Evolutionary conservation across 78 protist species (phyloP).

Genomic region (Dictyostelium citrinum): DNA sequence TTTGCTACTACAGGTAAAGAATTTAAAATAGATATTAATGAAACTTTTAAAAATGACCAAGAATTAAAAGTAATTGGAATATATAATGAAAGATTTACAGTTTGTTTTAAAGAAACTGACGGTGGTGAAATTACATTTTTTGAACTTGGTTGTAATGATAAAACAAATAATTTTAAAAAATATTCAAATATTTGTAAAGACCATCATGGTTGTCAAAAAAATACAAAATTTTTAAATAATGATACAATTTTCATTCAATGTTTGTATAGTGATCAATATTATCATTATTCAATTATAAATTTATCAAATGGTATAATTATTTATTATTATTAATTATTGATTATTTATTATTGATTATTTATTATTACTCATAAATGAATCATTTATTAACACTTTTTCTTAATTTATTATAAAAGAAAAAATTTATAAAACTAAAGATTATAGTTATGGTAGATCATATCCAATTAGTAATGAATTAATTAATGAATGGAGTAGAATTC

Average conservation of each 20-base stretch:
- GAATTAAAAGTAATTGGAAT: neutral
- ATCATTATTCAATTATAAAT: neutral
- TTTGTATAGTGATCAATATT: neutral
- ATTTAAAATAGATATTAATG: neutral
- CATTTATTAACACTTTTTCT: too few species aligned
- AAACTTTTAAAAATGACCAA: neutral
- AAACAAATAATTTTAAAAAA: neutral
- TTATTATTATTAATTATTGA: neutral
- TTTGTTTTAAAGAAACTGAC: neutral
- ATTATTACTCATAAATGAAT: too few species aligned
- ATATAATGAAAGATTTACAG: neutral
- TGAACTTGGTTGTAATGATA: neutral
- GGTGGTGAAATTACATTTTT: neutral
- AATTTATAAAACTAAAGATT: neutral
- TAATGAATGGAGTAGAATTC: conserved; percentile 1
- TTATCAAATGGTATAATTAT: neutral
- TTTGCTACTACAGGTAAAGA: neutral
- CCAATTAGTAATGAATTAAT: neutral
- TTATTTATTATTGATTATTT: too few species aligned
- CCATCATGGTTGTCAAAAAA: neutral
- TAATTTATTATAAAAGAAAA: too few species aligned
- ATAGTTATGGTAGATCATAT: neutral
- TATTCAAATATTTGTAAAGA: neutral
- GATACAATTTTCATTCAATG: neutral
- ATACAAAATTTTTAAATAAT: neutral